Conservation (phyloP, 73 alveolate genomes). For the Breviolum minutum region DNA sequence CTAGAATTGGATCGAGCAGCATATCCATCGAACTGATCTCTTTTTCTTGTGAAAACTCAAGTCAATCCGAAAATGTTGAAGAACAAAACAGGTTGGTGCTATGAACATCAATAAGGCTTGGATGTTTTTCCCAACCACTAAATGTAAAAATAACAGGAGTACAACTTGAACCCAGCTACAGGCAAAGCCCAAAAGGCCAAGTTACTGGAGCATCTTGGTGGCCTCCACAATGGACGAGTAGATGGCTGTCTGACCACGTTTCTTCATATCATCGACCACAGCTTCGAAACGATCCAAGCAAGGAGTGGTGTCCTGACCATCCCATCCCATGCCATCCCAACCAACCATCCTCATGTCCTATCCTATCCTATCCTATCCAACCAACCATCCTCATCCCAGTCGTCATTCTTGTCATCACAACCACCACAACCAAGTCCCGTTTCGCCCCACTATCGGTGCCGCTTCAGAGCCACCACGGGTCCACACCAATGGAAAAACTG, state of each 20-base stretch:
- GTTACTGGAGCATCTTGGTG: background rate
- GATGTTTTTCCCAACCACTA: too few species aligned
- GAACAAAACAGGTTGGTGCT: too few species aligned
- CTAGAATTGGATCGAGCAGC: too few species aligned
- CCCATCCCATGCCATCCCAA: background rate
- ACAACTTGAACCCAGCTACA: too few species aligned
- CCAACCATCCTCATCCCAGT: background rate
- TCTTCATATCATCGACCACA: conserved; percentile 87
- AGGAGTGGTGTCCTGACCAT: conserved; percentile 29
- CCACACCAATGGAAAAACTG: too few species aligned
- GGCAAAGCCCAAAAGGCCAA: background rate
- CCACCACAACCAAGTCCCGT: background rate
- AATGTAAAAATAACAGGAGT: too few species aligned
- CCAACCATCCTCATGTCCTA: background rate
- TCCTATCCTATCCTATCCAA: background rate
- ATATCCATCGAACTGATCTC: background rate
- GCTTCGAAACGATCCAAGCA: conserved; percentile 59
- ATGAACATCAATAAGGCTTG: too few species aligned
- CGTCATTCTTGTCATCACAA: background rate
- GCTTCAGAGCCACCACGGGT: too few species aligned
- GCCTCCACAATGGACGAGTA: conserved; percentile 89
- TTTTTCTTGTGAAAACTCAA: background rate
- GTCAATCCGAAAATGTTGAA: too few species aligned
- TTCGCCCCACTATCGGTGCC: too few species aligned
- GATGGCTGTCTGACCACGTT: conserved; percentile 88